Evolutionary conservation across 441 rosid species (phyloP).

Genomic region (Eugenia klotzschiana): DNA sequence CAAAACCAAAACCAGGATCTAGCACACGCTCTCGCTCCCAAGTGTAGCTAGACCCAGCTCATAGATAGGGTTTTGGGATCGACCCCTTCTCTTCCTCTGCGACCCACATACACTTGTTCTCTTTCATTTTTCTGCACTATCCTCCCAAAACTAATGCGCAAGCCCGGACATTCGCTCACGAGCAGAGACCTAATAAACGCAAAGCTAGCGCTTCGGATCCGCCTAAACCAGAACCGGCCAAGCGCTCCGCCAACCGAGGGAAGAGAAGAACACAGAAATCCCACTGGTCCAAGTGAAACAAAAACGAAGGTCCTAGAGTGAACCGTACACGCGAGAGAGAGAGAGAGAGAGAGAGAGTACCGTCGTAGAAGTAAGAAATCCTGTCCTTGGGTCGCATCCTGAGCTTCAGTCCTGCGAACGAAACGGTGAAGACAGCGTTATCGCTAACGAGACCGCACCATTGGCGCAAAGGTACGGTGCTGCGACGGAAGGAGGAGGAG

Average conservation of each 20-base stretch:
- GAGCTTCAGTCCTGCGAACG: neutral
- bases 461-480: neutral
- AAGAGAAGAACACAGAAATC: neutral
- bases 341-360: slow-evolving; percentile 10
- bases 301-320: neutral
- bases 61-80: neutral
- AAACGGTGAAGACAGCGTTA: neutral
- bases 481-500: neutral
- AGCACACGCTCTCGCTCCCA: neutral
- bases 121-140: neutral
- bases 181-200: neutral
- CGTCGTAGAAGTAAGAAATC: slow-evolving; percentile 87
- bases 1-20: neutral
- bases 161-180: neutral
- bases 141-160: neutral
- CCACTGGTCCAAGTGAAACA: neutral
- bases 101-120: neutral
- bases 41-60: neutral
- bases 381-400: slow-evolving; percentile 76
- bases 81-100: neutral
- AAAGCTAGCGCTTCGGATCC: neutral
- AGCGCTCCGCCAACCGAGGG: neutral
- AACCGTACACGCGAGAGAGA: neutral
- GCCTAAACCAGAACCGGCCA: neutral
- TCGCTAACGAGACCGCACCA: neutral